Base-by-base conservation (phyloP, 140 eudicot genomes). In the Stevia rebaudiana region DNA sequence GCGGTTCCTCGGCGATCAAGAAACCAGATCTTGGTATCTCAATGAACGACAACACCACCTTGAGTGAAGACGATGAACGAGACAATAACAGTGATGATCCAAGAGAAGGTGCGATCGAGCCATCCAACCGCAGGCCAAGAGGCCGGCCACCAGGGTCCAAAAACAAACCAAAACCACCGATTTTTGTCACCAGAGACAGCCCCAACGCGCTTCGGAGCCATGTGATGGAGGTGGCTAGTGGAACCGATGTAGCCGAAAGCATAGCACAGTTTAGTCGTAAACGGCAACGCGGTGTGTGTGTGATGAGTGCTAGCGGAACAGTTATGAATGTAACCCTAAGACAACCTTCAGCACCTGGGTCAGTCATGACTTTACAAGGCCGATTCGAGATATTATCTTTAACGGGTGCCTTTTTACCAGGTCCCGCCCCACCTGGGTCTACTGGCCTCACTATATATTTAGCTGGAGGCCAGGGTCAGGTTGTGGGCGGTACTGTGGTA, bases 111-210 rank as follows among this genome's bases (percentile, higher is more conserved):
- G 83, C 78, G 2, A 74, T 75, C 33, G 82, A 76, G 15, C 77
- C 75, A 8, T 65, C 81, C 11, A 55, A 62, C 36, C 80, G 95
- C 15, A 70, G 90, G 19, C 90, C 90, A 43, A 61, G 89, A 21
- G 95, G 94, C 44, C 79, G 94, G 0, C 94, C 94, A 1, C 80
- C 94, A 1, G 94, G 94, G 0, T 82, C 94, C 8, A 86, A 80
- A 69, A 86, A 86, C 75, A 83, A 80, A 33, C 83, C 90, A 8
- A 83, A 86, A 50, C 84, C 86, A 0, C 95, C 95, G 0, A 78
- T 83, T 57, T 69, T 86, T 62, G 84, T 86, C 18, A 83, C 95
- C 3, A 46, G 95, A 3, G 95, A 86, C 67, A 83, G 82, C 73
- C 87, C 95, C 13, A 83, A 86, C 83, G 86, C 86, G 16, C 84